These are phyloP conservation scores for Paramecium octaurelia DNA, from an alignment of 73 alveolate genomes.

Conservation along the genomic window DNA sequence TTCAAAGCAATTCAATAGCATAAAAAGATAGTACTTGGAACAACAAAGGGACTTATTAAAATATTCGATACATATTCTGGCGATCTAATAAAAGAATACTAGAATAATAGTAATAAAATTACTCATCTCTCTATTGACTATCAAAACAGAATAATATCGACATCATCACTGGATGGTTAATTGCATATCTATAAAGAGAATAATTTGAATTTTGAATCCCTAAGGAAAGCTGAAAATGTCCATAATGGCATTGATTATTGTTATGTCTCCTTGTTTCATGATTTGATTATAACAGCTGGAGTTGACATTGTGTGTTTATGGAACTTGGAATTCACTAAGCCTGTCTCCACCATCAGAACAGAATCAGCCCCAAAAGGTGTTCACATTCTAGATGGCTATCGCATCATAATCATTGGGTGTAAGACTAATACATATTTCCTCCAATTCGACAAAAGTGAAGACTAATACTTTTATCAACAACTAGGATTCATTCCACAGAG, in stretches of 20 bases:
- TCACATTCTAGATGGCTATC: neutral
- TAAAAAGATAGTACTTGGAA: constrained; percentile 54
- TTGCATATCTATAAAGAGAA: neutral
- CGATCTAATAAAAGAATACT: neutral
- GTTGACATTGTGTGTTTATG: constrained; percentile 24
- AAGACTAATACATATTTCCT: neutral
- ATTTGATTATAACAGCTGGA: neutral
- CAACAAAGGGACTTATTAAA: neutral
- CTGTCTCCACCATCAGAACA: neutral
- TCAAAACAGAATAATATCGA: neutral
- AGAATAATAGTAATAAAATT: neutral
- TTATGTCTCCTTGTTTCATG: neutral
- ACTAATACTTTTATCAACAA: neutral
- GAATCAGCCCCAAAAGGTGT: constrained; percentile 6
- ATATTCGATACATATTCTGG: constrained; percentile 5
- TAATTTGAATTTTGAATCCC: neutral
- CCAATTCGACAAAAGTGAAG: neutral
- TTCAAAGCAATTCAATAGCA: constrained; percentile 47
- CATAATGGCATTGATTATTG: constrained; percentile 25
- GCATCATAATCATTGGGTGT: neutral
- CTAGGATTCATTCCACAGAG: neutral
- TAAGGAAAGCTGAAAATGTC: constrained; percentile 33
- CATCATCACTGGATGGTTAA: constrained; percentile 37
- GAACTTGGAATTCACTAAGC: constrained; percentile 5
- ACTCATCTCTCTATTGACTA: constrained; percentile 55